A percentile compares a stretch with the other conserved stretches of the same genome.
Evolutionary conservation across 768 basidiomycete genomes (phyloP).

Genomic region (Mycena vulgaris): DNA sequence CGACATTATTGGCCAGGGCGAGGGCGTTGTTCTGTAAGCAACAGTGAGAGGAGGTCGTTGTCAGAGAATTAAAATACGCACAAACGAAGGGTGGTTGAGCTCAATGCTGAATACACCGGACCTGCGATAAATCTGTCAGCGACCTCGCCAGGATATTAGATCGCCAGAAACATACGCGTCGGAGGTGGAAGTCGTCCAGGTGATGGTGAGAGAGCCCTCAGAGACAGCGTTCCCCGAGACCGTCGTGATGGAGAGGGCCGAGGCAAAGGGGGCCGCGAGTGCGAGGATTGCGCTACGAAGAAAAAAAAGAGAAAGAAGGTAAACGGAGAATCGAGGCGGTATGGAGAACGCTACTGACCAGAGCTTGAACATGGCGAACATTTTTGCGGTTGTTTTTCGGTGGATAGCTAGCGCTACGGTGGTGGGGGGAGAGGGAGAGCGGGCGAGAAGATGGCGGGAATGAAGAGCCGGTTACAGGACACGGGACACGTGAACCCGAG

Average conservation of each 20-base stretch:
- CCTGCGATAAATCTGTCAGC: neutral
- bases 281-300: slow-evolving; percentile 30
- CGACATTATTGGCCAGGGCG: slow-evolving; percentile 34
- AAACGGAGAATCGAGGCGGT: neutral
- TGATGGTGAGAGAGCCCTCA: slow-evolving; percentile 25
- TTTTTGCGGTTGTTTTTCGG: slow-evolving; percentile 19
- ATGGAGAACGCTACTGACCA: slow-evolving; percentile 5
- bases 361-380: slow-evolving; percentile 33
- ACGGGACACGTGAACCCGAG: too few relatives aligned
- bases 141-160: neutral
- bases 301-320: neutral
- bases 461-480: neutral
- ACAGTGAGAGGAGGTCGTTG: neutral
- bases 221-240: slow-evolving; percentile 29
- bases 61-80: neutral
- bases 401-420: slow-evolving; percentile 10
- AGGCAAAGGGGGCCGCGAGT: slow-evolving; percentile 33
- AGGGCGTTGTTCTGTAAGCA: slow-evolving; percentile 20
- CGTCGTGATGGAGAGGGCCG: slow-evolving; percentile 27
- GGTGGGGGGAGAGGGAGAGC: neutral
- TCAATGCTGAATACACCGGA: slow-evolving; percentile 27
- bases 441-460: neutral
- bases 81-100: slow-evolving; percentile 32
- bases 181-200: slow-evolving; percentile 24
- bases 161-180: slow-evolving; percentile 11